Percentiles rank a stretch among this genome's conserved stretches.
Conservation (phyloP, 2,329 filamentous ascomycete species). For the Volutella citrinella region DNA sequence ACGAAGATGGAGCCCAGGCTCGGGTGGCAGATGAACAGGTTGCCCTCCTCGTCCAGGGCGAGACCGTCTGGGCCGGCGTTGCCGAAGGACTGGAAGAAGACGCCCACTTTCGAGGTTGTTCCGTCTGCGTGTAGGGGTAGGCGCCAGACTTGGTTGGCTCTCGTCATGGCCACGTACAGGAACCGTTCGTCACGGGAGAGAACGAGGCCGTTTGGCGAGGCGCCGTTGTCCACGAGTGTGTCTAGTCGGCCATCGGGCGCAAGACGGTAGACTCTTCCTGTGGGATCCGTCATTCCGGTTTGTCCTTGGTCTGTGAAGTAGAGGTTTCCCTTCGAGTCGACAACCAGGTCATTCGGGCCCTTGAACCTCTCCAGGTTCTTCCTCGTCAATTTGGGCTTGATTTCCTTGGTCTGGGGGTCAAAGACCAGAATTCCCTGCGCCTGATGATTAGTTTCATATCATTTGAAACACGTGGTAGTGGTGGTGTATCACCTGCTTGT, state of each 20-base stretch:
- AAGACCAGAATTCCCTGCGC: slow-evolving; percentile 36
- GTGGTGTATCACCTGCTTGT: slow-evolving; percentile 39
- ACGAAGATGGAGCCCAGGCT: slow-evolving; percentile 36
- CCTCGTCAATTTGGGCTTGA: slow-evolving; percentile 31
- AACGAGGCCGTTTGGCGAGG: slow-evolving; percentile 37
- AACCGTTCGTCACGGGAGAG: slow-evolving; percentile 37
- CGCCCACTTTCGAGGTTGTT: slow-evolving; percentile 34
- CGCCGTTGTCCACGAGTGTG: slow-evolving; percentile 34
- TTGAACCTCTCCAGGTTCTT: slow-evolving; percentile 42
- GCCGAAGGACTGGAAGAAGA: slow-evolving; percentile 40
- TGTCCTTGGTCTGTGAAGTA: slow-evolving; percentile 46
- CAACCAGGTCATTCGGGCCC: slow-evolving; percentile 39
- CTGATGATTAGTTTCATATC: too few species aligned
- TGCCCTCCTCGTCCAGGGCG: slow-evolving; percentile 37
- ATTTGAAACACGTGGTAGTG: too few species aligned
- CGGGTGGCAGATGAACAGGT: slow-evolving; percentile 34
- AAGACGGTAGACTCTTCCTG: slow-evolving; percentile 37
- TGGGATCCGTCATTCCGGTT: slow-evolving; percentile 40
- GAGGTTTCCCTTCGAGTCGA: slow-evolving; percentile 34
- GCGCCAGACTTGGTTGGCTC: slow-evolving; percentile 40
- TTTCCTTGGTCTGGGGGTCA: slow-evolving; percentile 25
- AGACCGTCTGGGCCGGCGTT: slow-evolving; percentile 38
- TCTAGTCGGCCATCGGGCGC: slow-evolving; percentile 34
- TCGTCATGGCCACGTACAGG: slow-evolving; percentile 39
- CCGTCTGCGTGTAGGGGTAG: slow-evolving; percentile 37